A percentile compares a stretch with the other conserved stretches of the same genome.
These are phyloP conservation scores for Sphaerobolus stellatus DNA, from an alignment of 1,284 basidiomycete genomes.

Conservation along the genomic window DNA sequence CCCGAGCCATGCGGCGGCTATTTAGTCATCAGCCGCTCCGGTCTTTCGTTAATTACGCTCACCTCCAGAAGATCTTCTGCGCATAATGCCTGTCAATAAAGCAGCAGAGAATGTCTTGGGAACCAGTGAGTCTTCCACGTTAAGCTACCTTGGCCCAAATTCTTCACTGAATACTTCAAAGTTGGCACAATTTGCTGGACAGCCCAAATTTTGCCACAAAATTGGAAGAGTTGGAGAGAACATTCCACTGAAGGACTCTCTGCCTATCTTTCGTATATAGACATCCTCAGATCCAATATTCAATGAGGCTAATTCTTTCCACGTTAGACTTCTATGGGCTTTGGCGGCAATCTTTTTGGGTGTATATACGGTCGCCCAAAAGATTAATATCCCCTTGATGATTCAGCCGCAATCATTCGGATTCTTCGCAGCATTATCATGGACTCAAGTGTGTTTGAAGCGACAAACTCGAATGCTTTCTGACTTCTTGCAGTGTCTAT, in stretches of 20 bases:
- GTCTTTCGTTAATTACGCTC: too few relatives aligned
- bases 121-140: conserved; percentile 39
- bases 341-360: conserved; percentile 62
- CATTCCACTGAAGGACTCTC: conserved; percentile 77
- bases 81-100: conserved; percentile 19
- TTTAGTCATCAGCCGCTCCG: too few relatives aligned
- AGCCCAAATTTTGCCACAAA: conserved; percentile 71
- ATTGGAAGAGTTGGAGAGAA: conserved; percentile 71
- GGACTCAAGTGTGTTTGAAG: conserved; percentile 55
- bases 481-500: conserved; percentile 50
- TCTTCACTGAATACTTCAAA: conserved; percentile 2
- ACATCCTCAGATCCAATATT: background rate
- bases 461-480: background rate
- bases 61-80: too few relatives aligned
- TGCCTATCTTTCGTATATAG: conserved; percentile 58
- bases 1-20: too few relatives aligned
- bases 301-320: background rate
- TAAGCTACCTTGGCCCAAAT: background rate
- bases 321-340: conserved; percentile 62
- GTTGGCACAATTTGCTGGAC: conserved; percentile 67
- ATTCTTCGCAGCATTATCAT: conserved; percentile 59
- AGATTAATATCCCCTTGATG: conserved; percentile 73
- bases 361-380: conserved; percentile 66
- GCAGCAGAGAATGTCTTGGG: conserved; percentile 59
- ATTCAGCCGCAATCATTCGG: conserved; percentile 77